Evolutionary conservation across 441 rosid species (phyloP).

Genomic region (Dalechampia spathulata): DNA sequence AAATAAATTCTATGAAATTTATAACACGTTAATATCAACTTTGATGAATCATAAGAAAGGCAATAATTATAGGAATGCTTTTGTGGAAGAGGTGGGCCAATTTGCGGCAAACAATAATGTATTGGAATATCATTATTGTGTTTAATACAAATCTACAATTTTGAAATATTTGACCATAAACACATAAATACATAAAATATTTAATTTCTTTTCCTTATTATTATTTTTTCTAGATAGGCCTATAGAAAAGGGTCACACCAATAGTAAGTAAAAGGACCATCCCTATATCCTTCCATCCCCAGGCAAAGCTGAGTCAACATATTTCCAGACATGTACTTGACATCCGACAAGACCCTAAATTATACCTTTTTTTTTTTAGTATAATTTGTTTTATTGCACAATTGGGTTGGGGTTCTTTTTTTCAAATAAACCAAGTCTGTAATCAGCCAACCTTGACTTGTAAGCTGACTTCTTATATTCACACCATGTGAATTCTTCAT

Average conservation of each 20-base stretch:
- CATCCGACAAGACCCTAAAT: conserved; percentile 9
- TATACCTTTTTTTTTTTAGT: neutral
- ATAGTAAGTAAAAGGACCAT: conserved; percentile 4
- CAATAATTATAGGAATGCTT: conserved; percentile 10
- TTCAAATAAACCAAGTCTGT: conserved; percentile 59
- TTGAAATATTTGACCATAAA: neutral
- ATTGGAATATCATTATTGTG: conserved; percentile 12
- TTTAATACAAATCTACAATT: neutral
- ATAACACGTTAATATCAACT: neutral
- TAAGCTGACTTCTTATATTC: conserved; percentile 67
- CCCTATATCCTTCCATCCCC: conserved; percentile 30
- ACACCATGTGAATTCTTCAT: conserved; percentile 65
- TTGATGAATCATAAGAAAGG: neutral
- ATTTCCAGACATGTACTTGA: conserved; percentile 11
- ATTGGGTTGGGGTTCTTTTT: conserved; percentile 22
- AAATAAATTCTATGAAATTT: too few relatives aligned
- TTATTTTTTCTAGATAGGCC: too few relatives aligned
- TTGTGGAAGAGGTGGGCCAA: conserved; percentile 10
- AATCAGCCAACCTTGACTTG: conserved; percentile 51
- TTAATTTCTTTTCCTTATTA: too few relatives aligned
- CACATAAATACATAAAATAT: too few relatives aligned
- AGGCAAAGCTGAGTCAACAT: conserved; percentile 22
- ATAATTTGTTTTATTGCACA: neutral
- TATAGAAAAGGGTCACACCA: too few relatives aligned
- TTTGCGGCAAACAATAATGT: neutral